A percentile compares a stretch with the other conserved stretches of the same genome.
Conservation (phyloP, 2,329 filamentous ascomycete genomes). For the Stachybotrys echinatus region DNA sequence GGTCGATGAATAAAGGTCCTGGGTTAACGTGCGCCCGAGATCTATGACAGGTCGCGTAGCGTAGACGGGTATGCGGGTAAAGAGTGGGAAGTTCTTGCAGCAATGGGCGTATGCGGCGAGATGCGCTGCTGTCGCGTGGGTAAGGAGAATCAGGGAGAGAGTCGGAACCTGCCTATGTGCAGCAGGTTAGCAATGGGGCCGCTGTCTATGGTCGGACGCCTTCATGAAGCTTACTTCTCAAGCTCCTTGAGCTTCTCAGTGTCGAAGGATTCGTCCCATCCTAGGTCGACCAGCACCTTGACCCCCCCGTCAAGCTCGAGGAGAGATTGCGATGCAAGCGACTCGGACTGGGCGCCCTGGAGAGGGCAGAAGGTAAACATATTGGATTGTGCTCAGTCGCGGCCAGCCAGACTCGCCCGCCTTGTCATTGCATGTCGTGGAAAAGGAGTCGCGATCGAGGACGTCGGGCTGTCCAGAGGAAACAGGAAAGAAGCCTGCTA, state of each 20-base stretch:
- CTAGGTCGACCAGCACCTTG: slow-evolving; percentile 90
- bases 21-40: slow-evolving; percentile 81
- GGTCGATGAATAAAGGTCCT: slow-evolving; percentile 88
- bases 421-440: too few relatives aligned
- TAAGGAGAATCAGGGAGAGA: slow-evolving; percentile 87
- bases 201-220: too few relatives aligned
- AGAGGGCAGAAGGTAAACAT: slow-evolving; percentile 98
- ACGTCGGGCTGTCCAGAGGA: too few relatives aligned
- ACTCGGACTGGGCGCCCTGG: slow-evolving; percentile 83
- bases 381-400: slow-evolving; percentile 14
- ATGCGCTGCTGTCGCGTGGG: slow-evolving; percentile 87
- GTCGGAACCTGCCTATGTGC: slow-evolving; percentile 73
- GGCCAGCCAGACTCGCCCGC: too few relatives aligned
- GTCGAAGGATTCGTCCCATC: slow-evolving; percentile 93
- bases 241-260: slow-evolving; percentile 76
- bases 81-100: slow-evolving; percentile 92
- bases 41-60: slow-evolving; percentile 91
- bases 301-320: slow-evolving; percentile 94
- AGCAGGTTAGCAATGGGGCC: slow-evolving; percentile 11
- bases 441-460: too few relatives aligned
- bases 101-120: slow-evolving; percentile 92
- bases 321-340: slow-evolving; percentile 86
- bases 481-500: too few relatives aligned
- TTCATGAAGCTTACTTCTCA: slow-evolving; percentile 62
- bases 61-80: slow-evolving; percentile 89